Evolutionary conservation across 306 rosid genomes (phyloP).

Genomic region (Cotoneaster glaucophyllus): DNA sequence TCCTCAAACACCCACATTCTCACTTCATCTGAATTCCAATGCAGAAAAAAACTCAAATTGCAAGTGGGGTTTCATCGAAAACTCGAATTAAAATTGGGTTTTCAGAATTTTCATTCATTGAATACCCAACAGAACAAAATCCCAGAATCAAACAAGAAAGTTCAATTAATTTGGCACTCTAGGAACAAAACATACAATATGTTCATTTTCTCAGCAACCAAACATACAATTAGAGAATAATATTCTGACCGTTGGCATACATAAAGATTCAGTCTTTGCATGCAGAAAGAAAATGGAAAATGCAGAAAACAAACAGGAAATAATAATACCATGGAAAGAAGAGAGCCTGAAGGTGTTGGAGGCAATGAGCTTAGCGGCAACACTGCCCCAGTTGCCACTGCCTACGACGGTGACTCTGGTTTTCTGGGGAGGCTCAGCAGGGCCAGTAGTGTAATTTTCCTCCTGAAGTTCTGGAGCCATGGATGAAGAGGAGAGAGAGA

Average conservation of each 20-base stretch:
- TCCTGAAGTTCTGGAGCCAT: constrained; percentile 51
- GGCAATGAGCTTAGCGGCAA: constrained; percentile 87
- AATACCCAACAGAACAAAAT: neutral
- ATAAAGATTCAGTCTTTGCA: neutral
- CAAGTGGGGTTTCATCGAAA: constrained; percentile 6
- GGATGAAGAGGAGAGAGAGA: neutral
- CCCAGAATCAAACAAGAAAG: neutral
- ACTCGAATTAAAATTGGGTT: neutral
- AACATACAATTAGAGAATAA: neutral
- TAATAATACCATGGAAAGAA: constrained; percentile 57
- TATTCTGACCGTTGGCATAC: neutral
- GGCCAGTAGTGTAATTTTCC: neutral
- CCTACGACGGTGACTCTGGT: constrained; percentile 82
- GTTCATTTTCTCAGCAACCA: neutral
- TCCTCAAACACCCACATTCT: constrained; percentile 96
- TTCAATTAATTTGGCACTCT: neutral
- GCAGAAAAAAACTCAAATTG: neutral
- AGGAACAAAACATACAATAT: neutral
- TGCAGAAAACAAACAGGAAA: neutral
- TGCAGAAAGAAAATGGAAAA: neutral
- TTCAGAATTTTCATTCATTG: neutral
- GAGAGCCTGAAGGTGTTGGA: constrained; percentile 53
- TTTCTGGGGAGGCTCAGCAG: constrained; percentile 25
- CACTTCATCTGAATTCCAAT: constrained; percentile 65
- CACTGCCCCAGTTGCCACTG: constrained; percentile 96